Percentiles rank a stretch among this genome's conserved stretches.
These are phyloP conservation scores for Xylariales sp. DNA, from an alignment of 2,329 filamentous ascomycete species.

Conservation along the genomic window DNA sequence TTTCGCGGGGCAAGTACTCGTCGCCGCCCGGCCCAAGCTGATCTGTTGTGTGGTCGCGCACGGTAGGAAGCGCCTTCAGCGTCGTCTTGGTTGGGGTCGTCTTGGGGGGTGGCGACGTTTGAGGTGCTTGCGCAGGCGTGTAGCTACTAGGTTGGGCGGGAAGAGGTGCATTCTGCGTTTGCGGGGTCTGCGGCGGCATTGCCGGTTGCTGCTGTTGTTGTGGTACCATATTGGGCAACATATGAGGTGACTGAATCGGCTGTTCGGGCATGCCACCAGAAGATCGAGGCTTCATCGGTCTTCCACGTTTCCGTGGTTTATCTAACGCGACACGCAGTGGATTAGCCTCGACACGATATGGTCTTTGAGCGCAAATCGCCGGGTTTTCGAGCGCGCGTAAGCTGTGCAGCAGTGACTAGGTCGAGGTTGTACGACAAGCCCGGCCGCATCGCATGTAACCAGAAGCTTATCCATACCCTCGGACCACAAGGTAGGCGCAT, in stretches of 20 bases:
- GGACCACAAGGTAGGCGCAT: slow-evolving; percentile 1
- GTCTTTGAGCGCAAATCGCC: too few relatives aligned
- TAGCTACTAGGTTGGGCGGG: slow-evolving; percentile 39
- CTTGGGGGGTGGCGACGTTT: slow-evolving; percentile 66
- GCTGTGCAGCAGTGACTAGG: slow-evolving; percentile 5
- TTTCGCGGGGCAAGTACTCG: slow-evolving; percentile 91
- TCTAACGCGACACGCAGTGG: slow-evolving; percentile 33
- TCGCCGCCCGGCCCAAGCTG: slow-evolving; percentile 85
- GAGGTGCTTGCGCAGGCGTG: slow-evolving; percentile 34
- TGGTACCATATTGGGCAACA: slow-evolving; percentile 34
- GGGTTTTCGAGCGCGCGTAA: slow-evolving; percentile 24
- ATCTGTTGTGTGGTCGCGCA: slow-evolving; percentile 94
- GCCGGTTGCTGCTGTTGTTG: slow-evolving; percentile 17
- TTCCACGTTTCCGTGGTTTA: slow-evolving; percentile 54
- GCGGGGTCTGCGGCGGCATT: slow-evolving; percentile 50
- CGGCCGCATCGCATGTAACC: not conserved
- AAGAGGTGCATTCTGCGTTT: slow-evolving; percentile 43
- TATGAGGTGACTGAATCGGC: slow-evolving; percentile 45
- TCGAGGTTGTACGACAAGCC: slow-evolving; percentile 7
- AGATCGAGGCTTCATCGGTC: slow-evolving; percentile 56
- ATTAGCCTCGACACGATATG: too few relatives aligned
- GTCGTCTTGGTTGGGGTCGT: slow-evolving; percentile 77
- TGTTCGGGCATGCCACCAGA: slow-evolving; percentile 51
- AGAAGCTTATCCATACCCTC: slow-evolving; percentile 5
- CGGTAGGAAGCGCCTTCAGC: slow-evolving; percentile 90